These are phyloP conservation scores for Candolleomyces aberdarensis DNA, from an alignment of 768 basidiomycete genomes.

Conservation along the genomic window DNA sequence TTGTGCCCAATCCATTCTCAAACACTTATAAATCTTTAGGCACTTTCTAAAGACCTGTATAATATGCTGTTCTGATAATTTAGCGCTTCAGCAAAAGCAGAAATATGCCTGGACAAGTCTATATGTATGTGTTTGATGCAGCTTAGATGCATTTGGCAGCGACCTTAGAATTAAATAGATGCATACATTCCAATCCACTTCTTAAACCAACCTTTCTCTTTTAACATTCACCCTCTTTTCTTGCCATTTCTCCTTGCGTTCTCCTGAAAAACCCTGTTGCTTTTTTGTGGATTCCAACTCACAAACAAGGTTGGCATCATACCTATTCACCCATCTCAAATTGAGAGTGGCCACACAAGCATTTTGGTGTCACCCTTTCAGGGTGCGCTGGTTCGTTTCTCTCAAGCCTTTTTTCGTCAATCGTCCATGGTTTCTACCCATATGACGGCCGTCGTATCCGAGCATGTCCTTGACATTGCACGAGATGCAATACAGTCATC, in stretches of 20 bases:
- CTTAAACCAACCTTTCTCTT: not conserved
- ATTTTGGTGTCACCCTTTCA: not conserved
- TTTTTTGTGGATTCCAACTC: slow-evolving; percentile 23
- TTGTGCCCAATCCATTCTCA: too few species aligned
- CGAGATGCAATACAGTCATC: slow-evolving; percentile 21
- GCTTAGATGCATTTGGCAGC: not conserved
- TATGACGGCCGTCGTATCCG: slow-evolving; percentile 2
- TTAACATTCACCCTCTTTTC: not conserved
- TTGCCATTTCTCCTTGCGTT: not conserved
- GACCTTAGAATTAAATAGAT: not conserved
- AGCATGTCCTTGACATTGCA: slow-evolving; percentile 20
- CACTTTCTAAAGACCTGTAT: not conserved
- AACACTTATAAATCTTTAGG: not conserved
- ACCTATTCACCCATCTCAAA: not conserved
- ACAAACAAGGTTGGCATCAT: not conserved
- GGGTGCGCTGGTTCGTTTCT: not conserved
- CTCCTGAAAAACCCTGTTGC: not conserved
- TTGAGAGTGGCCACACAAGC: not conserved
- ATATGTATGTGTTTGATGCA: not conserved
- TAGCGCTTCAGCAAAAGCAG: not conserved
- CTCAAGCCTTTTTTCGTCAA: not conserved
- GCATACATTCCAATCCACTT: not conserved
- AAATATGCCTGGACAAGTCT: not conserved
- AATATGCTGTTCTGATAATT: not conserved
- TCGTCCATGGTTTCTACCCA: slow-evolving; percentile 3